These are phyloP conservation scores for Suillus luteus DNA, from an alignment of 768 basidiomycete species.

Conservation along the genomic window DNA sequence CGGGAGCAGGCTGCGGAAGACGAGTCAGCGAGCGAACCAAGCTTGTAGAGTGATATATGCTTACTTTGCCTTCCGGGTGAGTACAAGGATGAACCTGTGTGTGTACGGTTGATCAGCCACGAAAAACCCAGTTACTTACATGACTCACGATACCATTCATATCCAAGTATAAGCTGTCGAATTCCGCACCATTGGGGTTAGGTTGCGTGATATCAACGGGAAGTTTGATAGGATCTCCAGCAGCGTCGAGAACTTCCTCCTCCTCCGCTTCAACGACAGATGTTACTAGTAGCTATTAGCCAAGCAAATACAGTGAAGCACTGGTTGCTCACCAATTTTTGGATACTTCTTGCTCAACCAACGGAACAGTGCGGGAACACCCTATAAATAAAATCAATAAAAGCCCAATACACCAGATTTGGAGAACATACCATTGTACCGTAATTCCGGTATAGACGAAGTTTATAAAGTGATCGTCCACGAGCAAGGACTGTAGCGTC, in stretches of 20 bases:
- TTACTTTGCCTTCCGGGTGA: constrained; percentile 93
- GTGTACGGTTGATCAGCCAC: constrained; percentile 10
- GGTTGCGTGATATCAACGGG: constrained; percentile 77
- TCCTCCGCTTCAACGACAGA: constrained; percentile 88
- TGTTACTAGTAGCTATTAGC: constrained; percentile 46
- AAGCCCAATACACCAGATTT: background rate
- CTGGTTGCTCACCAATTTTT: constrained; percentile 73
- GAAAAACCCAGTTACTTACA: background rate
- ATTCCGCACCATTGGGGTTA: constrained; percentile 96
- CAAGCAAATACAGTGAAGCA: background rate
- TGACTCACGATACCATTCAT: constrained; percentile 95
- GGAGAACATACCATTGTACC: background rate
- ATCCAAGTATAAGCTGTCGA: constrained; percentile 96
- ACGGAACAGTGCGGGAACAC: constrained; percentile 96
- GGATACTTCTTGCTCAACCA: constrained; percentile 99
- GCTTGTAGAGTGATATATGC: constrained; percentile 17
- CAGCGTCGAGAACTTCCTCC: constrained; percentile 60
- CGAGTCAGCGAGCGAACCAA: constrained; percentile 6
- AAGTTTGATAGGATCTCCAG: constrained; percentile 66
- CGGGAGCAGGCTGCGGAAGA: constrained; percentile 76
- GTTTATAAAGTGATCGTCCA: background rate
- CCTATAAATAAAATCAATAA: constrained; percentile 47
- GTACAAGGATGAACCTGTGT: constrained; percentile 95
- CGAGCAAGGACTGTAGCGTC: background rate
- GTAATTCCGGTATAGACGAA: constrained; percentile 2